Percentiles rank a stretch among this genome's conserved stretches.
Evolutionary conservation across 2,329 filamentous ascomycete genomes (phyloP).

Genomic region (Exophiala calicioides): DNA sequence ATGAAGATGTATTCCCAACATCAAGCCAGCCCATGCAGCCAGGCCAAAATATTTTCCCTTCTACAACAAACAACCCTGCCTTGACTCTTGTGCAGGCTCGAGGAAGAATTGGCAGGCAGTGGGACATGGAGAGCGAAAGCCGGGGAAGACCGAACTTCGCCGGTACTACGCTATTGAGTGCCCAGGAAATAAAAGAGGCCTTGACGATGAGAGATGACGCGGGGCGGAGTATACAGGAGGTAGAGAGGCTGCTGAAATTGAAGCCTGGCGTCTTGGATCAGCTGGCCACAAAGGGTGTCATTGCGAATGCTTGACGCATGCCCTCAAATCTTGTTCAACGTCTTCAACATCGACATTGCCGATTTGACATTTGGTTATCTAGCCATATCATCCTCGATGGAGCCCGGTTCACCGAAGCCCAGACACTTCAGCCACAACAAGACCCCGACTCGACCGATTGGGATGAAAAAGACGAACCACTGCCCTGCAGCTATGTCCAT

Average conservation of each 20-base stretch:
- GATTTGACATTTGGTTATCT: no score
- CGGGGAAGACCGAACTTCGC: constrained; percentile 43
- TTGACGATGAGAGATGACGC: constrained; percentile 51
- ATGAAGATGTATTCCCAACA: constrained; percentile 32
- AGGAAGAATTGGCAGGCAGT: constrained; percentile 52
- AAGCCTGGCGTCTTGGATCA: constrained; percentile 45
- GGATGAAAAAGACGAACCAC: no score
- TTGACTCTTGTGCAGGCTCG: constrained; percentile 56
- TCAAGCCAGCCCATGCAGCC: constrained; percentile 34
- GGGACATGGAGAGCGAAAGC: constrained; percentile 56
- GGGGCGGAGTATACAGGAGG: constrained; percentile 38
- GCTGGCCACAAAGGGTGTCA: constrained; percentile 17
- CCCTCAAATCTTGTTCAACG: not conserved
- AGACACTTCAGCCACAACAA: no score
- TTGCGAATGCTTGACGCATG: constrained; percentile 24
- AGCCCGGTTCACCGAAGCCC: no score
- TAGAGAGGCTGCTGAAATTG: constrained; percentile 49
- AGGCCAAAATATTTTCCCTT: constrained; percentile 41
- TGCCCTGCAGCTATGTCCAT: no score
- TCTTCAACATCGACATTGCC: no score
- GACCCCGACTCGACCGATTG: no score
- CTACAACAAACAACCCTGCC: constrained; percentile 53
- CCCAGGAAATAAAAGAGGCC: constrained; percentile 51
- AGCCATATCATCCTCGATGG: no score
- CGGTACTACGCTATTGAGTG: constrained; percentile 52